A percentile compares a stretch with the other conserved stretches of the same genome.
Conservation (phyloP, 139 green algal species). For the Tetradesmus lagerheimii region DNA sequence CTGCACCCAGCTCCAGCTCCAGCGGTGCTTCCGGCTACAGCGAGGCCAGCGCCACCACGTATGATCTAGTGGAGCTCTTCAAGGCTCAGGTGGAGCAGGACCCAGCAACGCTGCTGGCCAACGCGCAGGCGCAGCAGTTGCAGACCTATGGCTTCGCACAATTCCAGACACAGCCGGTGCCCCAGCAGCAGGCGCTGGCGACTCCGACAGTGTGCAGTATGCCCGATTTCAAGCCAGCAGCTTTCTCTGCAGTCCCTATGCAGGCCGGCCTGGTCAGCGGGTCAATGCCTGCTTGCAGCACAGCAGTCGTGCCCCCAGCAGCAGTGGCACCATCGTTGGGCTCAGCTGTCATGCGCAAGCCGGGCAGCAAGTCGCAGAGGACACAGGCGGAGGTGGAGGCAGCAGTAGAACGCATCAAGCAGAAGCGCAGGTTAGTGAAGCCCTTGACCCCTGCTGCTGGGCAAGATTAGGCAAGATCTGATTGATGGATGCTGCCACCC, state of each 20-base stretch:
- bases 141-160: background rate
- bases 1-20: background rate
- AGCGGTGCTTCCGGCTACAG: background rate
- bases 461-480: too few species aligned
- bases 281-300: background rate
- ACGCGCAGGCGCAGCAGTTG: background rate
- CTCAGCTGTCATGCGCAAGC: background rate
- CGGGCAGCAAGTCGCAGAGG: background rate
- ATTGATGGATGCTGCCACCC: too few species aligned
- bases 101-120: background rate
- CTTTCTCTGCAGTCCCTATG: background rate
- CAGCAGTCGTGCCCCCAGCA: background rate
- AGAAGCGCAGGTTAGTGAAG: slow-evolving; percentile 25
- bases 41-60: background rate
- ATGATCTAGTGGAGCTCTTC: slow-evolving; percentile 34
- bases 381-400: slow-evolving; percentile 35
- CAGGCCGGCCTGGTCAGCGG: background rate
- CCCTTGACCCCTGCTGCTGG: background rate
- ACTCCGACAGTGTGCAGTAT: background rate
- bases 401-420: slow-evolving; percentile 44
- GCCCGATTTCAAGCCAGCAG: background rate
- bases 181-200: background rate
- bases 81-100: slow-evolving; percentile 31
- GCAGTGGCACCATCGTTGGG: background rate
- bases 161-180: background rate